Percentiles rank a stretch among this genome's conserved stretches.
phyloP scores from a whole-genome alignment of 768 basidiomycete species.

The Phaeotremella fagi region DNA sequence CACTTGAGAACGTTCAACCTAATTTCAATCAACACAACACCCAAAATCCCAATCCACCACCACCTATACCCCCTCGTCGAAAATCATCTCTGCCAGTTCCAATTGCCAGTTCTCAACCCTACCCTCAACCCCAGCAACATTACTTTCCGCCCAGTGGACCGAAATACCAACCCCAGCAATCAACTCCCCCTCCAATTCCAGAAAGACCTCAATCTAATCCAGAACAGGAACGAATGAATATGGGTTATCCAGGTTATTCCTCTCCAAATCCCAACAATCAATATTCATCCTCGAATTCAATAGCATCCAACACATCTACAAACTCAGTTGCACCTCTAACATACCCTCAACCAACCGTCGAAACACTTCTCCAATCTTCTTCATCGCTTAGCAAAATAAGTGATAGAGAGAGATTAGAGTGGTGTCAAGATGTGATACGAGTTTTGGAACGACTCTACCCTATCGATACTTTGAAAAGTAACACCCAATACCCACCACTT shows the following conservation, averaged over 20 bases:
- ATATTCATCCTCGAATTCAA: slow-evolving; percentile 7
- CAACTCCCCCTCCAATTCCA: neutral
- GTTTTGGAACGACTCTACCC: slow-evolving; percentile 62
- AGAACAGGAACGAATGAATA: too few species aligned
- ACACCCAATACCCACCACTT: slow-evolving; percentile 54
- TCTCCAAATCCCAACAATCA: neutral
- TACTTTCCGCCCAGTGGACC: too few species aligned
- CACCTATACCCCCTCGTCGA: too few species aligned
- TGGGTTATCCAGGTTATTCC: too few species aligned
- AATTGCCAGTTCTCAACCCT: too few species aligned
- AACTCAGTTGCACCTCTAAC: slow-evolving; percentile 52
- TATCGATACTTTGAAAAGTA: slow-evolving; percentile 27
- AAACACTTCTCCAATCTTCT: slow-evolving; percentile 53
- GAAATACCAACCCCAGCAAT: neutral
- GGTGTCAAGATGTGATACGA: slow-evolving; percentile 77
- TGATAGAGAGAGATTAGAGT: slow-evolving; percentile 62
- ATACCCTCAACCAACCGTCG: slow-evolving; percentile 63
- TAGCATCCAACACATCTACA: slow-evolving; percentile 13
- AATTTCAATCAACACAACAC: too few species aligned
- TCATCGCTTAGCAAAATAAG: slow-evolving; percentile 56
- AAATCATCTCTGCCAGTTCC: too few species aligned
- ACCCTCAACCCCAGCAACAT: neutral
- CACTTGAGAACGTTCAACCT: too few species aligned
- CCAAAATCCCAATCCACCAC: too few species aligned
- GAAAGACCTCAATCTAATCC: too few species aligned